Base-by-base conservation (phyloP, 1,284 basidiomycete genomes). In the Ustilago curta region DNA sequence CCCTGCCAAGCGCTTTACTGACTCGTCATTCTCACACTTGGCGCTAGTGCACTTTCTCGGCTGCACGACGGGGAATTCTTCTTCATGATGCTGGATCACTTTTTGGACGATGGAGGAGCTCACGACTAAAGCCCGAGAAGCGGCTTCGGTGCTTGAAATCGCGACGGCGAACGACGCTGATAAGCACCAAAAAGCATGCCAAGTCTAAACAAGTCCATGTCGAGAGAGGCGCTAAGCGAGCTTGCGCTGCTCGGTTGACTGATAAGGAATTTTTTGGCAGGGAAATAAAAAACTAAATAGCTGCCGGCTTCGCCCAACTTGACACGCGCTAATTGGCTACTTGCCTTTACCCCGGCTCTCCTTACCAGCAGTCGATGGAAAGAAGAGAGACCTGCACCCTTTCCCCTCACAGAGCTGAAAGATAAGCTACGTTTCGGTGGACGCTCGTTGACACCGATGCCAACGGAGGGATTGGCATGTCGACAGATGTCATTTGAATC, bases 161-260 rank as follows among this genome's bases (percentile, higher is more conserved):
- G 12, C 7, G 11, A 16, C 51, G 51, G 51, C 51, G 51, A 53
- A 31, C 8, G 9, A 50, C 56, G 56, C 56, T 59, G 57, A 58
- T 58, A 50, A 58, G 35, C n/a, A 48, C n/a, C n/a, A n/a, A n/a
- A 8, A 7, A 29, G 19, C 31, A 57, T 48, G 55, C 55, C 47
- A 58, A 58, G 45, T n/a, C 6, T 14, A 21, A 9, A 42, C n/a
- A 29, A 29, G 12, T 31, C 27, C 39, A 32, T 43, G 42, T 37
- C 35, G 35, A 37, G 35, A 16, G 31, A 45, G n/a, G 45, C 45
- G 18, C 47, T 39, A 29, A 29, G 21, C n/a, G 25, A 9, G 23
- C 16, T n/a, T 21, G 19, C 19, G 25, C 7, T 31, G 40, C 47
- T 62, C 53, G 54, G 21, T 18, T 31, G 40, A 58, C 50, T 49